Evolutionary conservation across 2,329 filamentous ascomycete genomes (phyloP).

Genomic region (Phialophora macrospora): DNA sequence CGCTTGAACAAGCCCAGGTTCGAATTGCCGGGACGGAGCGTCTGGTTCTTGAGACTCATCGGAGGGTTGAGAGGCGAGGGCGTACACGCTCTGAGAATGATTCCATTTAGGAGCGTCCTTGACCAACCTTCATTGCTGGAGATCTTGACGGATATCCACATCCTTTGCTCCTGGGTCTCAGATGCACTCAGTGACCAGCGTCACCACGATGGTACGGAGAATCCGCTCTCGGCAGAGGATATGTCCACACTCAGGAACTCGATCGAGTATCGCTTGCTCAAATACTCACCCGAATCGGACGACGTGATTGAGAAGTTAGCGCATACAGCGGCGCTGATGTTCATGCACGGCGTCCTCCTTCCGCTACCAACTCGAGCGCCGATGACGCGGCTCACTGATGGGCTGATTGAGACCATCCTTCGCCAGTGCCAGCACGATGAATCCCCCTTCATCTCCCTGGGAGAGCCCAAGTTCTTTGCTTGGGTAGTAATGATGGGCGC

Average conservation of each 20-base stretch:
- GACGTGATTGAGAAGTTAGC: neutral
- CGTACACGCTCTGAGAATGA: neutral
- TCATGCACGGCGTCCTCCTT: conserved; percentile 9
- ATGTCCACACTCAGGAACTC: conserved; percentile 7
- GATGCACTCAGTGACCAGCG: neutral
- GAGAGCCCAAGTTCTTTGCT: neutral
- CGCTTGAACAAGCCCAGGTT: conserved; percentile 1
- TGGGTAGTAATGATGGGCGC: conserved; percentile 12
- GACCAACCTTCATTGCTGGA: neutral
- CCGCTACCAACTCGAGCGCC: conserved; percentile 2
- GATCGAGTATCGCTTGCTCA: conserved; percentile 14
- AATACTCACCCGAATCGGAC: neutral
- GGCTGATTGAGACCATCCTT: neutral
- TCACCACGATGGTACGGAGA: neutral
- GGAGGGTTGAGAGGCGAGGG: neutral
- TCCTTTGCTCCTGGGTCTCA: neutral
- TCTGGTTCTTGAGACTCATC: neutral
- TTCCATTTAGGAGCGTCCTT: neutral
- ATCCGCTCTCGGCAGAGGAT: neutral
- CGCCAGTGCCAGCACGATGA: neutral
- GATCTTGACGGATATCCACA: conserved; percentile 5
- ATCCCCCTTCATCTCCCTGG: no score
- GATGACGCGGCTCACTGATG: neutral
- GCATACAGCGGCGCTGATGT: conserved; percentile 7
- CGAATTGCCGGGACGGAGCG: conserved; percentile 4